Conservation (phyloP, 805 yeast genomes). For the Teunomyces tritomae region DNA sequence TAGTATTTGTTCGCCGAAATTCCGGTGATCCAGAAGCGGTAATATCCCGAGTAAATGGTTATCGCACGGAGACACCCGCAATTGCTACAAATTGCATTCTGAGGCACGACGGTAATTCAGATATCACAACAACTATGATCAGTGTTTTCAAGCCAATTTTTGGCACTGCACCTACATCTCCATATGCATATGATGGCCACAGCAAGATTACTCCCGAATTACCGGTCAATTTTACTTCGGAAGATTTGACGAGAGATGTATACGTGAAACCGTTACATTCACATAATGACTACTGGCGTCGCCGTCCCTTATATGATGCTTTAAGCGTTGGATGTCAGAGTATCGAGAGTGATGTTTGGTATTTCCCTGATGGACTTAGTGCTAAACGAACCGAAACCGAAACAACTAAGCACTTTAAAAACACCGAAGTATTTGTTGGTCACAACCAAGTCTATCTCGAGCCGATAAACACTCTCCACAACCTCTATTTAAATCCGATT, state of each 20-base stretch:
- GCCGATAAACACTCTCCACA: conserved; percentile 44
- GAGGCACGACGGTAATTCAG: not conserved
- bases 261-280: conserved; percentile 53
- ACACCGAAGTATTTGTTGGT: conserved; percentile 54
- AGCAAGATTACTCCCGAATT: conserved; percentile 15
- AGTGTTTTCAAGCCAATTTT: conserved; percentile 13
- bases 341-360: conserved; percentile 69
- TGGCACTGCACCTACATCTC: not conserved
- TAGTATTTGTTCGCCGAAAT: not conserved
- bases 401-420: conserved; percentile 26
- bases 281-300: conserved; percentile 70
- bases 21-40: not conserved
- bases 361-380: conserved; percentile 31
- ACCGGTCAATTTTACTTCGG: conserved; percentile 21
- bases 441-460: conserved; percentile 52
- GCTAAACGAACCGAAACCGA: conserved; percentile 25
- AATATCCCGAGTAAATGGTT: not conserved
- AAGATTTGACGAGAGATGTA: conserved; percentile 34
- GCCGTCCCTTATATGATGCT: conserved; percentile 57
- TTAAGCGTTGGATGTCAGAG: conserved; percentile 52
- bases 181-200: conserved; percentile 9
- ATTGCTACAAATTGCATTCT: not conserved
- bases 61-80: not conserved
- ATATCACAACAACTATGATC: conserved; percentile 10
- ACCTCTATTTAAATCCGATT: conserved; percentile 55